phyloP scores from a whole-genome alignment of 768 basidiomycete genomes.

The Guyanaporus albipodus region DNA sequence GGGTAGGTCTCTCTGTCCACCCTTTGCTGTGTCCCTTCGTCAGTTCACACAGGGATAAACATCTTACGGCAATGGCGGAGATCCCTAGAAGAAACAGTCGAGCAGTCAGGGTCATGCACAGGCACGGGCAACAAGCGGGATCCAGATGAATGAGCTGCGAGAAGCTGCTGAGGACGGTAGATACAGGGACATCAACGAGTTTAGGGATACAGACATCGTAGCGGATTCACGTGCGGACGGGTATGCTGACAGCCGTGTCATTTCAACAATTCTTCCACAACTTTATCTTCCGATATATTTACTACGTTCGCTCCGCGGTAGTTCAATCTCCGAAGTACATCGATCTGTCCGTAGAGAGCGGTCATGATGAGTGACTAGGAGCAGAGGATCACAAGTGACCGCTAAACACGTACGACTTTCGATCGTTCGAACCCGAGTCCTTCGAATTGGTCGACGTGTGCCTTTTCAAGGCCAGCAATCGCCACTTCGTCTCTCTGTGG shows the following conservation, averaged over 20 bases:
- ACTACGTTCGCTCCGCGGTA: conserved; percentile 81
- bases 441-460: conserved; percentile 83
- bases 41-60: conserved; percentile 1
- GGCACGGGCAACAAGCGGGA: conserved; percentile 10
- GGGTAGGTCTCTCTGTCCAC: neutral
- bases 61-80: no score
- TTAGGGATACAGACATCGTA: conserved; percentile 24
- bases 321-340: conserved; percentile 82
- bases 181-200: conserved; percentile 26
- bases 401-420: conserved; percentile 70
- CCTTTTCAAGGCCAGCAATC: conserved; percentile 76
- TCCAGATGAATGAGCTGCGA: conserved; percentile 16
- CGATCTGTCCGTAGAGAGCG: conserved; percentile 51
- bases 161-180: conserved; percentile 15
- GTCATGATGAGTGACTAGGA: neutral
- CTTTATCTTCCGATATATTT: conserved; percentile 75
- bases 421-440: conserved; percentile 74
- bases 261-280: conserved; percentile 84
- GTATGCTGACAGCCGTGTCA: conserved; percentile 31
- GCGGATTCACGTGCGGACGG: conserved; percentile 19
- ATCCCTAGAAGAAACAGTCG: conserved; percentile 2
- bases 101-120: conserved; percentile 6
- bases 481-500: conserved; percentile 46
- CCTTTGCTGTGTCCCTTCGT: conserved; percentile 2
- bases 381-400: no score